phyloP scores from a whole-genome alignment of 2,329 filamentous ascomycete species.

The Blastomyces parvus region DNA sequence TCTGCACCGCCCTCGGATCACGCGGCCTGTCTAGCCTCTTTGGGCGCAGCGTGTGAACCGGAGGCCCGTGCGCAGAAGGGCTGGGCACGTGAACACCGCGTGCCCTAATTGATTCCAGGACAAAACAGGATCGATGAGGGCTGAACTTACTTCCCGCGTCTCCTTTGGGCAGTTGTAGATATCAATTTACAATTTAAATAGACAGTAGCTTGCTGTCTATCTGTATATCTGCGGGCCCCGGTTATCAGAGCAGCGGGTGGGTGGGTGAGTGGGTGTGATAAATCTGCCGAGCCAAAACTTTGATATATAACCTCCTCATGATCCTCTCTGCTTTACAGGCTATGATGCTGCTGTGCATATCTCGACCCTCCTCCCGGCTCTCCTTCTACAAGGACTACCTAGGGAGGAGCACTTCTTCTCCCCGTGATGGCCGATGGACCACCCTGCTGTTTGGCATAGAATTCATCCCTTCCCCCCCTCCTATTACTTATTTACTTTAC shows the following conservation, averaged over 20 bases:
- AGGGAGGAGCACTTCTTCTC: background rate
- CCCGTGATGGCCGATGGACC: background rate
- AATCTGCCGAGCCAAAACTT: too few relatives aligned
- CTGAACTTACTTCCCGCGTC: background rate
- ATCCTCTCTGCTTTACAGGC: background rate
- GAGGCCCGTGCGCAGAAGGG: background rate
- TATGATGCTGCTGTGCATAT: background rate
- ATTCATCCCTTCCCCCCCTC: too few relatives aligned
- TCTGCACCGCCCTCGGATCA: slow-evolving; percentile 10
- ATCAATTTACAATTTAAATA: too few relatives aligned
- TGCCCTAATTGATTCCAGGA: background rate
- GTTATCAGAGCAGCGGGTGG: too few relatives aligned
- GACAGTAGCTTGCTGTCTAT: background rate
- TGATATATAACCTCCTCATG: too few relatives aligned
- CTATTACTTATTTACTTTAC: too few relatives aligned
- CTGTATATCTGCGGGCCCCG: background rate
- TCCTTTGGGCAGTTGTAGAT: background rate
- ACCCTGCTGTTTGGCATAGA: too few relatives aligned
- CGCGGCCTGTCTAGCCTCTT: slow-evolving; percentile 13
- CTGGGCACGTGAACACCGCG: background rate
- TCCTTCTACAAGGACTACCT: background rate
- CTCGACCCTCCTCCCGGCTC: background rate
- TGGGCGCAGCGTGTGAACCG: background rate
- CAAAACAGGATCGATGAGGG: background rate
- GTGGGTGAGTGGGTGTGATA: too few relatives aligned